phyloP scores from a whole-genome alignment of 129 eudicot species.

The Heracleum sosnowskyi region DNA sequence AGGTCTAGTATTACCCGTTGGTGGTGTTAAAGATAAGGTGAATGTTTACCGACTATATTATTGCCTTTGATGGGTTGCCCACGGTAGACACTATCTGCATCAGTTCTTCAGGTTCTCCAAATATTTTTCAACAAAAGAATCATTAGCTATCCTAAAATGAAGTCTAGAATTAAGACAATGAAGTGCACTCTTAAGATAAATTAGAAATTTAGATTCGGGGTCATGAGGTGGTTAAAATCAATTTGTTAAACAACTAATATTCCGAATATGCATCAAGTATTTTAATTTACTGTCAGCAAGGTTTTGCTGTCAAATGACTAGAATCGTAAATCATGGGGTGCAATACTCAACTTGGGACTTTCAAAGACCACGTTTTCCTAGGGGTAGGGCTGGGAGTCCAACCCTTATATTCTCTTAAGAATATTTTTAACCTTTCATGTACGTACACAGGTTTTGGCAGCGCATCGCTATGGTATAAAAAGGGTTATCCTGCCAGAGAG shows the following conservation, averaged over 20 bases:
- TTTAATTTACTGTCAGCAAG: not conserved
- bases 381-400: not conserved
- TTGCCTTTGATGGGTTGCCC: not conserved
- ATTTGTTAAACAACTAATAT: not conserved
- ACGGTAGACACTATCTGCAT: not conserved
- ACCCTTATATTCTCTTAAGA: not conserved
- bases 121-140: not conserved
- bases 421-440: not conserved
- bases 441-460: conserved; percentile 80
- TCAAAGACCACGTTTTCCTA: too few species aligned
- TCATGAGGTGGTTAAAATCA: not conserved
- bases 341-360: not conserved
- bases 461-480: conserved; percentile 89
- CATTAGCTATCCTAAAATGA: not conserved
- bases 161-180: not conserved
- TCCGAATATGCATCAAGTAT: not conserved
- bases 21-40: conserved; percentile 95
- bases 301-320: not conserved
- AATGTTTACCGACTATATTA: conserved; percentile 1
- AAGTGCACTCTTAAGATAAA: not conserved
- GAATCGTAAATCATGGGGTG: not conserved
- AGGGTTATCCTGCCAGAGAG: conserved; percentile 92
- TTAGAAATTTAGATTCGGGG: not conserved
- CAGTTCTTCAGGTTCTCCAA: not conserved
- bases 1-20: conserved; percentile 90